A percentile compares a stretch with the other conserved stretches of the same genome.
These are phyloP conservation scores for Colletotrichum caudatum DNA, from an alignment of 2,329 filamentous ascomycete species.

Conservation along the genomic window DNA sequence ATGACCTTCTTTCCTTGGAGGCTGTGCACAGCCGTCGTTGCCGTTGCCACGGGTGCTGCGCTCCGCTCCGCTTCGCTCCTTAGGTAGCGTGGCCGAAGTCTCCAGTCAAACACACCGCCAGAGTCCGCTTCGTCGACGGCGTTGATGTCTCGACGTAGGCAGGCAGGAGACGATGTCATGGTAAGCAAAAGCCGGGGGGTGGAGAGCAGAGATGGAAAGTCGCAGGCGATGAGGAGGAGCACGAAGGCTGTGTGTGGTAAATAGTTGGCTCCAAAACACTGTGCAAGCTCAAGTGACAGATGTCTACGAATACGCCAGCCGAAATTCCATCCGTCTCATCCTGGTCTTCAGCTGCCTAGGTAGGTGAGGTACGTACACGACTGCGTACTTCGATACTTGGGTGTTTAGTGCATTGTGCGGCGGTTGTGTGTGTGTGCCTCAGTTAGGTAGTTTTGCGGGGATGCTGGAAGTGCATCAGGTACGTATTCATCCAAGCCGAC, in stretches of 20 bases:
- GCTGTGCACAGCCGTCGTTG: conserved; percentile 33
- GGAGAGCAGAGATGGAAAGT: neutral
- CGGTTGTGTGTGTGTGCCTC: too few species aligned
- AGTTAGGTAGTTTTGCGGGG: neutral
- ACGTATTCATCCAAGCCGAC: neutral
- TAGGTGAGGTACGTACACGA: neutral
- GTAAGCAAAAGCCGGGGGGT: neutral
- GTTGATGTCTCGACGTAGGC: neutral
- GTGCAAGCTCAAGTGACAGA: neutral
- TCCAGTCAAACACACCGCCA: conserved; percentile 11
- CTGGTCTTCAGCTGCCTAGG: neutral
- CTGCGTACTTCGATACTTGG: too few species aligned
- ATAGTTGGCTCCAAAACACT: neutral
- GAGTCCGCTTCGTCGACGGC: conserved; percentile 4
- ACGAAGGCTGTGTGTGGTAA: neutral
- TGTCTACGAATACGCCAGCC: neutral
- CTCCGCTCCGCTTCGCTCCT: too few species aligned
- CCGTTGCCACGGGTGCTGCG: conserved; percentile 27
- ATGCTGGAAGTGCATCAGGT: neutral
- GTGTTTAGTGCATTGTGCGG: too few species aligned
- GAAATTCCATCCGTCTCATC: neutral
- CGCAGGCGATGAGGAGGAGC: neutral
- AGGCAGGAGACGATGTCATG: neutral
- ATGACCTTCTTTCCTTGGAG: conserved; percentile 10
- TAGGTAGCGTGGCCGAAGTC: conserved; percentile 20